These are phyloP conservation scores for Pinus taeda DNA, from an alignment of 75 land plant genomes.

Conservation along the genomic window DNA sequence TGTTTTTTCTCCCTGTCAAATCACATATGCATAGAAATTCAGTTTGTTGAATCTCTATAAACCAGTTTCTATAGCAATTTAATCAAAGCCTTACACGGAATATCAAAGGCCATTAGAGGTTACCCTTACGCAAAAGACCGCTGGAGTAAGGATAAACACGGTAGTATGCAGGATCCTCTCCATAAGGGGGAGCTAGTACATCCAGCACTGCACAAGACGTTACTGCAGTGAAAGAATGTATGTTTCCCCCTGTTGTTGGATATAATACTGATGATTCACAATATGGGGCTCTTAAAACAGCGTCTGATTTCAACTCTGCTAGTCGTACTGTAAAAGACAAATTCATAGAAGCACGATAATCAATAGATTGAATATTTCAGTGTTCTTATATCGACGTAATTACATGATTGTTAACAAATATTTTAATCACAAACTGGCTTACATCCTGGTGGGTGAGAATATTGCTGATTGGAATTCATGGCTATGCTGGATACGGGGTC, in stretches of 20 bases:
- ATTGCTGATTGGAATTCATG: conserved; percentile 4
- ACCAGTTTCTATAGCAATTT: no score
- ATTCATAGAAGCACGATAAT: no score
- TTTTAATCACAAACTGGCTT: background rate
- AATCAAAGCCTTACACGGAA: no score
- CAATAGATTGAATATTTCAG: no score
- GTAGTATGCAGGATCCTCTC: conserved; percentile 10
- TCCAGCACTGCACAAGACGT: conserved; percentile 70
- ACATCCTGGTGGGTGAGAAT: conserved; percentile 18
- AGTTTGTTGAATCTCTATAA: no score
- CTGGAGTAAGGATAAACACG: background rate
- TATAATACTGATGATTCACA: conserved; percentile 43
- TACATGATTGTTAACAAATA: background rate
- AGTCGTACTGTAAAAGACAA: conserved; percentile 7
- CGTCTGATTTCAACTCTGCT: conserved; percentile 33
- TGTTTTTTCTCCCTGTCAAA: background rate
- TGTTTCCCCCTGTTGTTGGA: conserved; percentile 62
- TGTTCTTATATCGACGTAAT: background rate
- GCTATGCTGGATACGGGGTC: conserved; percentile 29
- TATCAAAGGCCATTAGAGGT: no score
- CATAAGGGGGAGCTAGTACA: conserved; percentile 61
- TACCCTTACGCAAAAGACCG: background rate
- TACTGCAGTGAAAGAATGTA: conserved; percentile 64
- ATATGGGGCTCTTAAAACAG: conserved; percentile 24
- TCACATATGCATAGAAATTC: no score